phyloP scores from a whole-genome alignment of 2,329 filamentous ascomycete genomes.

The Sporothrix pseudoabietina region DNA sequence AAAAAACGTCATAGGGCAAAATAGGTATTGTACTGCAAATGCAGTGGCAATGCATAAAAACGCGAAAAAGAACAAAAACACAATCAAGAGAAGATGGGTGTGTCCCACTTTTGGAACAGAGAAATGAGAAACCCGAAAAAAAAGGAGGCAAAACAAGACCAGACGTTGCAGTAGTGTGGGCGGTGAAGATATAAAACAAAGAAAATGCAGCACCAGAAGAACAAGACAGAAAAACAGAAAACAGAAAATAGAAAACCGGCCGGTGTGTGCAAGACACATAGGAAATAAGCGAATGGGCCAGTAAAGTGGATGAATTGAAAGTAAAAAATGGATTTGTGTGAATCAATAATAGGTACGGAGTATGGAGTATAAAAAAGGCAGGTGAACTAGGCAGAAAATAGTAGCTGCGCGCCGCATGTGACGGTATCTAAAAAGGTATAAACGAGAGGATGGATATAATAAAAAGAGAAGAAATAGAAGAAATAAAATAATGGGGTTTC shows the following conservation, averaged over 20 bases:
- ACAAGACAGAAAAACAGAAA: not conserved
- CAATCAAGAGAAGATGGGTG: slow-evolving; percentile 24
- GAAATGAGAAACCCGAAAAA: slow-evolving; percentile 31
- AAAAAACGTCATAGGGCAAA: slow-evolving; percentile 1
- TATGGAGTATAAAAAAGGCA: not conserved
- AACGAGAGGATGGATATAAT: not conserved
- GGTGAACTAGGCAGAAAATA: not conserved
- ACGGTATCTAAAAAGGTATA: slow-evolving; percentile 21
- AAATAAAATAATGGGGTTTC: not conserved
- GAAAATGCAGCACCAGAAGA: not conserved
- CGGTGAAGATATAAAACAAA: slow-evolving; percentile 31
- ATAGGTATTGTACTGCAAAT: slow-evolving; percentile 1
- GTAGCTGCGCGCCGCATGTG: slow-evolving; percentile 13
- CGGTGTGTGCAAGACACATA: not conserved
- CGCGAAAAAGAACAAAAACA: not conserved
- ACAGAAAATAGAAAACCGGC: not conserved
- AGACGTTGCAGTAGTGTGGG: slow-evolving; percentile 27
- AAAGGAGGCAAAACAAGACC: slow-evolving; percentile 33
- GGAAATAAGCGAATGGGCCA: not conserved
- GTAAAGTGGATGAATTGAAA: not conserved
- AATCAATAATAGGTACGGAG: not conserved
- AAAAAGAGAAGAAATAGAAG: not conserved
- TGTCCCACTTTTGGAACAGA: slow-evolving; percentile 21
- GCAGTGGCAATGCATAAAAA: not conserved
- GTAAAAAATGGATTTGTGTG: not conserved